These are phyloP conservation scores for Pleodorina starrii DNA, from an alignment of 139 green algal genomes.

Conservation along the genomic window DNA sequence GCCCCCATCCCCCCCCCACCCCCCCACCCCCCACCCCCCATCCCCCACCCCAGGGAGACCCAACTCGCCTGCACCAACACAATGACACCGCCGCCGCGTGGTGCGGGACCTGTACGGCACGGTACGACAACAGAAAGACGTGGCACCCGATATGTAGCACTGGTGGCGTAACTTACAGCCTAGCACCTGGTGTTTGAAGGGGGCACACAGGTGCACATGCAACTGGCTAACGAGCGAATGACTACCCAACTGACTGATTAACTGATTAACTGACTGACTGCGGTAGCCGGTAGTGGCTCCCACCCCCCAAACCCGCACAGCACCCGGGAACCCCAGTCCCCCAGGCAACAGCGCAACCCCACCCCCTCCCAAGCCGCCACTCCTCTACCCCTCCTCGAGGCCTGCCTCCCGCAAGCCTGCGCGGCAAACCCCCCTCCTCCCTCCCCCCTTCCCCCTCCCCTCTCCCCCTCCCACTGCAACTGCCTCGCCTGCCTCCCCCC, in stretches of 20 bases:
- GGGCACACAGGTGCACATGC: neutral
- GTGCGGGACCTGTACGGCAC: neutral
- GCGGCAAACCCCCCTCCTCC: neutral
- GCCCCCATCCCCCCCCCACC: no score
- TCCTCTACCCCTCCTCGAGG: no score
- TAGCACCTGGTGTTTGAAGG: neutral
- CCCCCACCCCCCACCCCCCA: no score
- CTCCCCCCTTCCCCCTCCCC: neutral
- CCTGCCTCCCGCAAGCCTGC: neutral
- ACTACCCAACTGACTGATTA: neutral
- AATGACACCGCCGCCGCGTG: slow-evolving; percentile 4
- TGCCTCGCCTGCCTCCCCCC: neutral
- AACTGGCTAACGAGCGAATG: neutral
- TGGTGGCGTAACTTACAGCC: neutral
- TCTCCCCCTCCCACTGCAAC: neutral
- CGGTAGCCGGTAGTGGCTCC: no score
- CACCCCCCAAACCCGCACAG: no score
- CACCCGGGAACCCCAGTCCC: no score
- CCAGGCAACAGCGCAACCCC: no score
- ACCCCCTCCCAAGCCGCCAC: no score
- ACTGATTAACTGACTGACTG: neutral
- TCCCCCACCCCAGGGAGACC: no score
- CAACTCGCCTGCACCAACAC: slow-evolving; percentile 33
- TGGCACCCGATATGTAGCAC: no score
- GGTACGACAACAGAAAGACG: neutral